A percentile compares a stretch with the other conserved stretches of the same genome.
phyloP scores from a whole-genome alignment of 2,329 filamentous ascomycete species.

The Calonectria montana region DNA sequence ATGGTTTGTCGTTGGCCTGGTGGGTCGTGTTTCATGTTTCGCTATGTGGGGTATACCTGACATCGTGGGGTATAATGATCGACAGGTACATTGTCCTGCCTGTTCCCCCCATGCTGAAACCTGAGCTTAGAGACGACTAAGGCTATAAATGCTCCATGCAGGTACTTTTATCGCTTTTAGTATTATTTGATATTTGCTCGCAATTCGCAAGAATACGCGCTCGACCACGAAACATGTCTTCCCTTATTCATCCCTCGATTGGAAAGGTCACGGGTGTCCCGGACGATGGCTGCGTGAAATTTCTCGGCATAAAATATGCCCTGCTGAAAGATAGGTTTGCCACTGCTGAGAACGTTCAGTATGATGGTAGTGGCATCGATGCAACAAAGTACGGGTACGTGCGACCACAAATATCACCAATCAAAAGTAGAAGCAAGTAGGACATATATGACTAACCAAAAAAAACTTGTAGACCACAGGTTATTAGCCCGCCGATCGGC shows the following conservation, averaged over 20 bases:
- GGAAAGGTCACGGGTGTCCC: background rate
- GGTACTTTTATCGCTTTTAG: background rate
- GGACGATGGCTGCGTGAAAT: background rate
- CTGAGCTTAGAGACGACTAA: background rate
- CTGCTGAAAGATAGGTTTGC: conserved; percentile 13
- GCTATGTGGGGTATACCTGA: background rate
- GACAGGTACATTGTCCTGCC: background rate
- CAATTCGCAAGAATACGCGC: background rate
- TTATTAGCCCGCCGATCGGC: background rate
- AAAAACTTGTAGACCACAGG: conserved; percentile 13
- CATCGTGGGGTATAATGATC: background rate
- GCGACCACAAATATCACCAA: background rate
- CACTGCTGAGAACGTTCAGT: background rate
- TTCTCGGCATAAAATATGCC: conserved; percentile 22
- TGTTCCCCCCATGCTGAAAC: background rate
- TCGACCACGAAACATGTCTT: background rate
- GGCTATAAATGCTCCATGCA: background rate
- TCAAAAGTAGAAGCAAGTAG: background rate
- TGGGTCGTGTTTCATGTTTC: background rate
- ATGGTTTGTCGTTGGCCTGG: background rate
- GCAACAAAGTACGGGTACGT: conserved; percentile 14
- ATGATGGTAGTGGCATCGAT: background rate
- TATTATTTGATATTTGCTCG: background rate
- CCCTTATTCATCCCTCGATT: background rate
- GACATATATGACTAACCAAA: background rate